Conservation (phyloP, 768 basidiomycete genomes). For the Pisolithus sp. region DNA sequence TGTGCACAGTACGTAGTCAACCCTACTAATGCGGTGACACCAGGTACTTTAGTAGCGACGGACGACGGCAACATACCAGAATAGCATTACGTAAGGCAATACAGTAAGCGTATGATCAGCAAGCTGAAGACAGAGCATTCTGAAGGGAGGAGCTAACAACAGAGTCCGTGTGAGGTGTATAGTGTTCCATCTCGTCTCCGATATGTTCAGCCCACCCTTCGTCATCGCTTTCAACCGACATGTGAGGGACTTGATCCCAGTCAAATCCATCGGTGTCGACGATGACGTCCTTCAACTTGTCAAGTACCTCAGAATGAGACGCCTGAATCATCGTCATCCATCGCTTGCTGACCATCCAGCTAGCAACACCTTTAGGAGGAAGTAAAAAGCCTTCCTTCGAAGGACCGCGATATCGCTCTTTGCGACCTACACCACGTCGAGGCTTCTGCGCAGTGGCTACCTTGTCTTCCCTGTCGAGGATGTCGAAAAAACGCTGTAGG, state of each 20-base stretch:
- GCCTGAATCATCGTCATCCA: constrained; percentile 45
- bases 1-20: too few species aligned
- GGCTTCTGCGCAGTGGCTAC: constrained; percentile 40
- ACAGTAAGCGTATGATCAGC: background rate
- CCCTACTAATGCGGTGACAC: too few species aligned
- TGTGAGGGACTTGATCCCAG: constrained; percentile 39
- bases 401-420: constrained; percentile 47
- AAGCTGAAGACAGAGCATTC: constrained; percentile 8
- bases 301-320: constrained; percentile 43
- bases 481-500: constrained; percentile 51
- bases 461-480: constrained; percentile 54
- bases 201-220: constrained; percentile 16
- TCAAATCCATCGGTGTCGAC: constrained; percentile 44
- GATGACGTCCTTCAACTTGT: constrained; percentile 37
- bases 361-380: constrained; percentile 57
- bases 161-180: background rate
- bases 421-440: constrained; percentile 53
- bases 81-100: too few species aligned
- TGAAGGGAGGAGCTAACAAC: constrained; percentile 6
- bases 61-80: too few species aligned
- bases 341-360: constrained; percentile 71
- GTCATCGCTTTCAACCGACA: constrained; percentile 55
- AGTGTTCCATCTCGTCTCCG: constrained; percentile 1
- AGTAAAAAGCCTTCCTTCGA: constrained; percentile 50
- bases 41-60: too few species aligned